phyloP scores from a whole-genome alignment of 345 rosid species.

The Turnera subulata region DNA sequence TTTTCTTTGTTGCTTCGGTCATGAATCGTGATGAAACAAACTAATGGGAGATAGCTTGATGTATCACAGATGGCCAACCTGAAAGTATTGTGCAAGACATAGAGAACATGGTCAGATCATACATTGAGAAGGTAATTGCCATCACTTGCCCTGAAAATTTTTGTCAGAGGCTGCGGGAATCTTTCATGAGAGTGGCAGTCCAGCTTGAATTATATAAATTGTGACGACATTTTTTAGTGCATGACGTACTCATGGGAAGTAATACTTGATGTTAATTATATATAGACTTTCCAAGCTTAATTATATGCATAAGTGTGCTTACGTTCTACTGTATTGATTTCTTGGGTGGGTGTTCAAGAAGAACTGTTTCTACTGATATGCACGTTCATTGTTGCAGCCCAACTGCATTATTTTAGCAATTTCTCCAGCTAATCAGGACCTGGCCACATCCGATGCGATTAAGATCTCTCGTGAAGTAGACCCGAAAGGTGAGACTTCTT shows the following conservation, averaged over 20 bases:
- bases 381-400: conserved; percentile 53
- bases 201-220: too few relatives aligned
- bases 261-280: too few relatives aligned
- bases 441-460: conserved; percentile 97
- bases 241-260: too few relatives aligned
- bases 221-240: too few relatives aligned
- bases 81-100: conserved; percentile 87
- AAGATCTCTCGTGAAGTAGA: conserved; percentile 96
- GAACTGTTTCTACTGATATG: not conserved
- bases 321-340: not conserved
- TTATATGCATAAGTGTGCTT: too few relatives aligned
- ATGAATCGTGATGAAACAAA: conserved; percentile 6
- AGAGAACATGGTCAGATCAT: conserved; percentile 83
- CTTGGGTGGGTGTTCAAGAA: not conserved
- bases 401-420: conserved; percentile 90
- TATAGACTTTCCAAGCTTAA: too few relatives aligned
- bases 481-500: conserved; percentile 61
- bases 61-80: conserved; percentile 78
- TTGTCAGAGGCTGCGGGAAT: not conserved
- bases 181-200: too few relatives aligned
- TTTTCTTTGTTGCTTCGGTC: not conserved
- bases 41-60: conserved; percentile 4
- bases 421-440: conserved; percentile 99
- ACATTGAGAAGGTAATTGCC: conserved; percentile 73
- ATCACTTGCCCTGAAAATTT: not conserved